phyloP scores from a whole-genome alignment of 2,329 filamentous ascomycete species.

The Aureobasidium sp. region DNA sequence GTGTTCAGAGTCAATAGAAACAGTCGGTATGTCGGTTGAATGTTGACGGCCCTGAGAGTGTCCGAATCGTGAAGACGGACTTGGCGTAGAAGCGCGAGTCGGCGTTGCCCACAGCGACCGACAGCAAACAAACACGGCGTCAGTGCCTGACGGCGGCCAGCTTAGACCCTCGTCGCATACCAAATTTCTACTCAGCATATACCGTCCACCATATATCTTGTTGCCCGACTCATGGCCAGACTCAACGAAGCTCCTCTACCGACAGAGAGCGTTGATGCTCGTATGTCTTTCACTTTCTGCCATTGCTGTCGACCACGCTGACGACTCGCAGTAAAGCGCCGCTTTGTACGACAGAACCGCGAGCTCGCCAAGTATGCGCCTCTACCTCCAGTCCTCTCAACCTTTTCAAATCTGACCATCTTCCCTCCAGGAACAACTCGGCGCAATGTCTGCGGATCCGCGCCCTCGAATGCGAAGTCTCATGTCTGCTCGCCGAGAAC shows the following conservation, averaged over 20 bases:
- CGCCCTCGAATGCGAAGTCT: conserved; percentile 65
- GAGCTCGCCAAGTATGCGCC: conserved; percentile 56
- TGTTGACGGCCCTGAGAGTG: background rate
- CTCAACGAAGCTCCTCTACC: conserved; percentile 58
- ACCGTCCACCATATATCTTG: background rate
- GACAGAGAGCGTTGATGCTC: conserved; percentile 59
- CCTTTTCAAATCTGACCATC: background rate
- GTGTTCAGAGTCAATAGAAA: too few relatives aligned
- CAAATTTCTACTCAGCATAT: background rate
- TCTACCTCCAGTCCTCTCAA: background rate
- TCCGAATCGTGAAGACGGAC: background rate
- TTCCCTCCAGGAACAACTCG: conserved; percentile 55
- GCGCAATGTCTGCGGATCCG: conserved; percentile 69
- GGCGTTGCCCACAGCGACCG: background rate
- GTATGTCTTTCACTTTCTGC: conserved; percentile 43
- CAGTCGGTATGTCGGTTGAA: background rate
- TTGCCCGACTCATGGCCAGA: conserved; percentile 56
- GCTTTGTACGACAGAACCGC: conserved; percentile 74
- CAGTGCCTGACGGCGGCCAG: background rate
- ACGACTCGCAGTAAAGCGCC: conserved; percentile 56
- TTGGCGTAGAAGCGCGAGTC: background rate
- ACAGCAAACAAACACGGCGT: conserved; percentile 2
- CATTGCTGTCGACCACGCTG: conserved; percentile 10
- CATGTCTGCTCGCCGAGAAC: conserved; percentile 70
- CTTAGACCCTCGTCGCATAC: background rate